phyloP scores from a whole-genome alignment of 2,329 filamentous ascomycete species.

The Cordyceps militaris region DNA sequence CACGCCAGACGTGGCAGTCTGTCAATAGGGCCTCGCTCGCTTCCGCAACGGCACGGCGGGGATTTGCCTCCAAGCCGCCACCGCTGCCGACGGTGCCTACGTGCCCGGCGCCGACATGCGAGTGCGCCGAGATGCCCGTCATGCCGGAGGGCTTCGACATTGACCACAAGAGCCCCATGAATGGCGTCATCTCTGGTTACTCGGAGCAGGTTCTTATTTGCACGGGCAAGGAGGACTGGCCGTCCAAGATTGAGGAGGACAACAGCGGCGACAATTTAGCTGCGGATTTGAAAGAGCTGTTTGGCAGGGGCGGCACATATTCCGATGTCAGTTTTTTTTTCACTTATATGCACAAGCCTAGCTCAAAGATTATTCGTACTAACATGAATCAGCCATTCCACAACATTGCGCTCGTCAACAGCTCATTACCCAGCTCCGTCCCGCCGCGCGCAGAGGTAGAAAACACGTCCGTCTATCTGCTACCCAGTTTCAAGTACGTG shows the following conservation, averaged over 20 bases:
- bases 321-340: conserved; percentile 50
- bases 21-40: background rate
- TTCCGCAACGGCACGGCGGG: background rate
- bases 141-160: conserved; percentile 66
- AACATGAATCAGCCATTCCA: conserved; percentile 65
- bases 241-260: conserved; percentile 77
- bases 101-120: conserved; percentile 72
- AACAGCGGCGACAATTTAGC: conserved; percentile 59
- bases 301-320: conserved; percentile 59
- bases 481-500: conserved; percentile 79
- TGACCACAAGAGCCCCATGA: conserved; percentile 61
- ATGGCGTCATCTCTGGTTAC: conserved; percentile 72
- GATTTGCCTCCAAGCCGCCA: conserved; percentile 16
- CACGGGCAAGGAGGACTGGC: conserved; percentile 75
- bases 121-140: conserved; percentile 59
- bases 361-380: background rate
- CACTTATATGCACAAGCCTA: background rate
- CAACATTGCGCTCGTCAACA: conserved; percentile 68
- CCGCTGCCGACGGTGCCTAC: conserved; percentile 39
- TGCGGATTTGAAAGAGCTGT: conserved; percentile 62
- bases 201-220: conserved; percentile 77
- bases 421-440: conserved; percentile 61
- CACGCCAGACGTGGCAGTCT: background rate
- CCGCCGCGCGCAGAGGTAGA: conserved; percentile 37
- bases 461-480: conserved; percentile 62